These are phyloP conservation scores for Raffaelea albimanens DNA, from an alignment of 2,329 filamentous ascomycete genomes.

Conservation along the genomic window DNA sequence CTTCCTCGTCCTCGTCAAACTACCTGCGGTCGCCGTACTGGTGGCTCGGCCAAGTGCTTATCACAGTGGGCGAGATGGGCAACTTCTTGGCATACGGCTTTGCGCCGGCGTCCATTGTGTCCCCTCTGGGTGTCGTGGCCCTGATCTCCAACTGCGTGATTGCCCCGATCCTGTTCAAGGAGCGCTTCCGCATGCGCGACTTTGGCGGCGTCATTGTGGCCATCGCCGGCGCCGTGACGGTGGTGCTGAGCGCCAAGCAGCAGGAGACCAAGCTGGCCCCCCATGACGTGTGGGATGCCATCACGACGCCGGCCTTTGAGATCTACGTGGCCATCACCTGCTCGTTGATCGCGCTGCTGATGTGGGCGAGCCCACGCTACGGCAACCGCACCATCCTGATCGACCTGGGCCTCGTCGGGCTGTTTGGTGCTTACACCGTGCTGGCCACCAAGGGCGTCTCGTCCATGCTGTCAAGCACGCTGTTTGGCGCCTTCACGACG, in stretches of 20 bases:
- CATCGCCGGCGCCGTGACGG: constrained; percentile 78
- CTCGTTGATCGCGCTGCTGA: constrained; percentile 62
- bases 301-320: constrained; percentile 81
- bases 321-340: constrained; percentile 76
- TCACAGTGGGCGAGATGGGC: constrained; percentile 85
- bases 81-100: constrained; percentile 98
- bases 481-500: constrained; percentile 82
- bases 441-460: constrained; percentile 94
- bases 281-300: constrained; percentile 80
- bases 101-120: constrained; percentile 93
- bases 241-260: constrained; percentile 83
- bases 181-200: constrained; percentile 76
- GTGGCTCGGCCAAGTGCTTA: constrained; percentile 90
- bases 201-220: constrained; percentile 82
- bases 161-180: constrained; percentile 87
- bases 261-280: constrained; percentile 87
- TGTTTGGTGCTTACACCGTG: constrained; percentile 96
- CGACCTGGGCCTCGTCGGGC: constrained; percentile 82
- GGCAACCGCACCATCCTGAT: constrained; percentile 83
- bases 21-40: constrained; percentile 91
- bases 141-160: constrained; percentile 95
- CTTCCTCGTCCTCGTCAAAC: constrained; percentile 30
- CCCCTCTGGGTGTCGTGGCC: constrained; percentile 91
- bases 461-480: constrained; percentile 83
- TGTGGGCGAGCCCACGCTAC: constrained; percentile 75